Evolutionary conservation across 331 rosid species (phyloP), one percentile per base, ranked within the genome.

Genomic region (Malus hybrid): DNA sequence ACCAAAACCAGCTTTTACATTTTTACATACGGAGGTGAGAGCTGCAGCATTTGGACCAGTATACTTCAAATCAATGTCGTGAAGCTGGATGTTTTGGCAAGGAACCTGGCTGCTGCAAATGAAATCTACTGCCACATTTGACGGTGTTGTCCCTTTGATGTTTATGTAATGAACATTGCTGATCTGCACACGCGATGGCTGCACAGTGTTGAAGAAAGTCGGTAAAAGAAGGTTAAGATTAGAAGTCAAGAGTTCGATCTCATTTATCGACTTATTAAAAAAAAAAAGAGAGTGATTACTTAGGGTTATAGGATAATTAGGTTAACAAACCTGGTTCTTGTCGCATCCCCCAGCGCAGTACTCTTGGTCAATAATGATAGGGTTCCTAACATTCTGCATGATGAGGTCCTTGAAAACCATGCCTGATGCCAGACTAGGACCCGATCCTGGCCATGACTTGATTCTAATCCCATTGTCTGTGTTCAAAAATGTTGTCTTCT

Each of bases 341-440:
- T 75, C 69, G 83, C 87, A 78, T 3, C 46, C 71, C 1, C 15
- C 15, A 36, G 71, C 66, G 34, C 89, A 85, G 52, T 87, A 89
- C 61, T 79, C 83, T 78, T 86, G 90, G 86, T 88, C 87, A 33
- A 86, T 88, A 80, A 88, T 71, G 69, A 89, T 83, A 54, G 91
- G 91, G 77, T 80, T 83, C 72, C 19, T 76, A 2, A 88, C 92
- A 32, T 81, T 34, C 14, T 74, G 33, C 92, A 88, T 81, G 8
- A 68, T 20, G 20, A 89, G 28, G 76, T 89, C 77, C 60, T 83
- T 65, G 83, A 87, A 89, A 31, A 80, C 29, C 74, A 87, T 73
- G 15, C 54, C 69, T 10, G 85, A 39, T 7, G 87, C 87, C 42
- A 50, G 33, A 56, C 84, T 81, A 66, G 80, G 79, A 9, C 75